Base-by-base conservation (phyloP, 139 green algal genomes). In the Gonium pectorale region DNA sequence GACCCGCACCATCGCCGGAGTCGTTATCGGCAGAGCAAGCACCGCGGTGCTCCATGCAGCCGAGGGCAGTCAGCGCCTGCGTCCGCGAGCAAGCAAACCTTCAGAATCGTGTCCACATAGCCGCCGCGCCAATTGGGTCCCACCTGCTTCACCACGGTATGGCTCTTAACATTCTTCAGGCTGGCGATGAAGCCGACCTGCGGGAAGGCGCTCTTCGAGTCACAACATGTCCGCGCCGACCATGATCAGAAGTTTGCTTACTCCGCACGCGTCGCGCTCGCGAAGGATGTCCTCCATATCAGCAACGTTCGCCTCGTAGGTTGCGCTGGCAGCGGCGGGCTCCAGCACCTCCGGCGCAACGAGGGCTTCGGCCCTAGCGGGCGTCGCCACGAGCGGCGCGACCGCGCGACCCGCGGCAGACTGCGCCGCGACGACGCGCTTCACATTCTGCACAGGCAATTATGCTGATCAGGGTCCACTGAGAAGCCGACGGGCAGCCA, bases 21-120 rank as follows among this genome's bases (percentile, higher is more conserved):
- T 98, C 93, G 79, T 98, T 89, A 69, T 99, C 98, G 2, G 98
- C 96, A 29, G 94, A 97, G 90, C 97, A 99, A 9, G 96, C 98
- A 15, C 98, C 98, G 44, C 98, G 94, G 91, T 99, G 98, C 93
- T 99, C 98, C 98, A 99, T 99, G 92, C 98, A 99, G 2, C 96
- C 96, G 46, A 99, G 92, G 5, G 96, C 98, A 0, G 78, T 92
- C 29, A 99, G 89, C 0, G 97, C 97, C 96, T 99, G 90, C 43
- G 71, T 0, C 51, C 9, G 19, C 81, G 31, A 17, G 19, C 80
- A 5, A 59, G 27, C 69, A 46, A 41, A 11, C 22, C 22, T 41
- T n/a, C 11, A 35, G 37, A 33, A 15, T 19, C 72, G 22, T 27
- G 9, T 2, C 56, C 33, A 64, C 77, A 35, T 26, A 26, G 26